Evolutionary conservation across 192 early-diverging fungal species (phyloP), one percentile per base, ranked within the genome.

Genomic region (Diversispora epigaea): DNA sequence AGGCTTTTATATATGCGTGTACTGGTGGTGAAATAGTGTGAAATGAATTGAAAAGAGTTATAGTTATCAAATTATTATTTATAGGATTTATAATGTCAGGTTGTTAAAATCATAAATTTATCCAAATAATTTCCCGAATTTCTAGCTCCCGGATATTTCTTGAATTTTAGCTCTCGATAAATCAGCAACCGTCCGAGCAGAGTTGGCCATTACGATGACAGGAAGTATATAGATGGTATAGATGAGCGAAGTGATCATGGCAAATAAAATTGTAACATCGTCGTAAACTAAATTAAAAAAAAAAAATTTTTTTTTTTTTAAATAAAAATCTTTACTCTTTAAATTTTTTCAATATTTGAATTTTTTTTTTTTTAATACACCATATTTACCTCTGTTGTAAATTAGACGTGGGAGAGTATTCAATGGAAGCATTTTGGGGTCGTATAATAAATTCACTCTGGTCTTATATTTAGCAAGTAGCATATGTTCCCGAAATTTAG

Each of bases 161-260:
- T 40, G 32, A 57, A 71, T 71, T 56, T 43, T 40, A 25, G 69
- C 8, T 60, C 71, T 57, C 9, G 71, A 72, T 25, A 46, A 60
- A 60, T 72, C 71, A 47, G 56, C 72, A 45, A 74, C 25, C 32
- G 22, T 32, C 39, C 50, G 62, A 17, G 44, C 57, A 19, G 72
- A 22, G 62, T 52, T 63, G 17, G 72, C 72, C 17, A 50, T 41
- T 17, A 74, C 72, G 39, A 74, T 58, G 39, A 74, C 32, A 3
- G 72, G 72, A 21, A 74, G 50, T 22, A 74, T 41, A 52, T 74
- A 74, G 40, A 74, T 64, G n/a, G 72, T 74, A 50, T 74, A 74
- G 19, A 74, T 12, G 15, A 74, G n/a, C 5, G 72, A 74, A 22
- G 46, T 50, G 11, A 74, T 55, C 15, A 74, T 60, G 2, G 72